phyloP scores from a whole-genome alignment of 2,329 filamentous ascomycete species.

The Calcarisporium arbuscula region DNA sequence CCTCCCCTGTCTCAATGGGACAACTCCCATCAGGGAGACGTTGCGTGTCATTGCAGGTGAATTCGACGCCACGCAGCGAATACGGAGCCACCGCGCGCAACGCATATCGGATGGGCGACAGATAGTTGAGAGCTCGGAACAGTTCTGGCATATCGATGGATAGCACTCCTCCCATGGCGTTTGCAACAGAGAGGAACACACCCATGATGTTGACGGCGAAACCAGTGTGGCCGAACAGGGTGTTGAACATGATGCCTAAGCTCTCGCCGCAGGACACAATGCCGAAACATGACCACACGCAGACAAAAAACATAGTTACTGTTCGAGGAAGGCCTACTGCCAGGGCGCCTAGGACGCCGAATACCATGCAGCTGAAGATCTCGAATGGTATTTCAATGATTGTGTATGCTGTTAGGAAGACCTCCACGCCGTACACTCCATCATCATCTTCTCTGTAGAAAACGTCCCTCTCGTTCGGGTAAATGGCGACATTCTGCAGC shows the following conservation, averaged over 20 bases:
- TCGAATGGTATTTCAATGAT: constrained; percentile 68
- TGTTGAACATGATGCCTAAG: constrained; percentile 75
- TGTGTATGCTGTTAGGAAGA: constrained; percentile 66
- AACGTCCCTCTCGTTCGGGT: constrained; percentile 65
- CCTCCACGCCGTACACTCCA: constrained; percentile 62
- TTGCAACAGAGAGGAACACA: constrained; percentile 62
- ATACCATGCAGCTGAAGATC: constrained; percentile 57
- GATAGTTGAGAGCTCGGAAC: constrained; percentile 62
- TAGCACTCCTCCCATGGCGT: constrained; percentile 65
- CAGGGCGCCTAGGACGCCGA: constrained; percentile 57
- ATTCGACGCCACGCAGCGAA: constrained; percentile 52
- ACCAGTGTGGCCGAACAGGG: constrained; percentile 65
- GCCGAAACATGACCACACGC: constrained; percentile 63
- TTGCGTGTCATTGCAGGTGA: constrained; percentile 58
- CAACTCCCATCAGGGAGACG: constrained; percentile 54
- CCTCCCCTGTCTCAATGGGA: constrained; percentile 57
- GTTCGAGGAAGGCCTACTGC: constrained; percentile 60
- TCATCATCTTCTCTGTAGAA: constrained; percentile 75
- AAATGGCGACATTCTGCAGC: constrained; percentile 72
- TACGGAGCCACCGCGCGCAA: constrained; percentile 62
- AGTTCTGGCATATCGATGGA: constrained; percentile 63
- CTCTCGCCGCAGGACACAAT: constrained; percentile 71
- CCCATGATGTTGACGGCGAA: constrained; percentile 71
- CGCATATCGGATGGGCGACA: constrained; percentile 65
- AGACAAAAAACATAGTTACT: constrained; percentile 58